Percentiles rank a stretch among this genome's conserved stretches.
phyloP scores from a whole-genome alignment of 345 rosid genomes.

The Clarkia xantiana region DNA sequence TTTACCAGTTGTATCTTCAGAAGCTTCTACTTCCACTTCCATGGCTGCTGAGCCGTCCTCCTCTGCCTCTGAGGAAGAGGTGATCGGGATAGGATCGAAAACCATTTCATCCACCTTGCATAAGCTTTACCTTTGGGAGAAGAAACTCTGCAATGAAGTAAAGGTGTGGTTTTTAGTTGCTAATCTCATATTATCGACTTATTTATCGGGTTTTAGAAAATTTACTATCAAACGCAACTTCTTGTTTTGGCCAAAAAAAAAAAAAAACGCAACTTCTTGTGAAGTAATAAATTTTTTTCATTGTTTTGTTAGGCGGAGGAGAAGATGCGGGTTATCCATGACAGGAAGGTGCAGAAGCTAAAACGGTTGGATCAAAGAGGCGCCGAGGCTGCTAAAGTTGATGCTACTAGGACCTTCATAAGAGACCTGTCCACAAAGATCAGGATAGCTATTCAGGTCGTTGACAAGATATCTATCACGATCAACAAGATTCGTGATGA shows the following conservation, averaged over 20 bases:
- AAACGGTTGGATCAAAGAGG: constrained; percentile 28
- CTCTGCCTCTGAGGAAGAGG: constrained; percentile 16
- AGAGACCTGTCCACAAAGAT: constrained; percentile 35
- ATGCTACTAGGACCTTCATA: constrained; percentile 18
- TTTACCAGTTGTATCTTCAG: constrained; percentile 3
- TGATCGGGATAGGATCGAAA: constrained; percentile 12
- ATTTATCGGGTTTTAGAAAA: too few species aligned
- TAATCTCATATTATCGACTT: too few species aligned
- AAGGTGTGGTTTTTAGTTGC: constrained; percentile 26
- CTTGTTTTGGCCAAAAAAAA: too few species aligned
- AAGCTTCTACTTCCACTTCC: constrained; percentile 7
- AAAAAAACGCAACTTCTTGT: too few species aligned
- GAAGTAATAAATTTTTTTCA: background rate
- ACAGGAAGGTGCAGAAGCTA: constrained; percentile 32
- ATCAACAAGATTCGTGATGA: constrained; percentile 47
- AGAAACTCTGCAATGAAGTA: constrained; percentile 58
- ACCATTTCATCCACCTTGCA: constrained; percentile 40
- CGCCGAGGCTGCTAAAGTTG: constrained; percentile 25
- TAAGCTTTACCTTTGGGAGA: constrained; percentile 59
- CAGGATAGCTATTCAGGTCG: constrained; percentile 43
- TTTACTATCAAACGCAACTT: too few species aligned
- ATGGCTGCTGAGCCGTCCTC: constrained; percentile 1
- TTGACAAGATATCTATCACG: constrained; percentile 34
- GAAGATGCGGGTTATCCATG: constrained; percentile 33
- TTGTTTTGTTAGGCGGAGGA: constrained; percentile 41